These are phyloP conservation scores for Candida pseudocylindracea DNA, from an alignment of 1,139 yeast genomes.

Conservation along the genomic window DNA sequence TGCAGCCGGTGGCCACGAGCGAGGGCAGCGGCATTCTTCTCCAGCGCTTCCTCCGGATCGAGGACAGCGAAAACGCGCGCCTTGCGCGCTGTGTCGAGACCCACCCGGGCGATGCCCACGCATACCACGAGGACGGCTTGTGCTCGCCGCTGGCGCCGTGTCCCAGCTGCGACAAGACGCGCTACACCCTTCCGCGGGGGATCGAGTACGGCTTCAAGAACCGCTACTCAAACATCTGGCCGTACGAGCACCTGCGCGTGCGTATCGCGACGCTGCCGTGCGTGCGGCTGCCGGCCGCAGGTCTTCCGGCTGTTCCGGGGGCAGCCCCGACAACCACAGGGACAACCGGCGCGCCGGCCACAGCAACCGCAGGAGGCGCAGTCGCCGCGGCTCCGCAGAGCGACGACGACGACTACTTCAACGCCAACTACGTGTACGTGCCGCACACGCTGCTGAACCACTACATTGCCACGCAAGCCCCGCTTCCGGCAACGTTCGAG, in stretches of 20 bases:
- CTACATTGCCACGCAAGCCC: conserved; percentile 1
- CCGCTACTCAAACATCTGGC: conserved; percentile 6
- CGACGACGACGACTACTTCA: conserved; percentile 4
- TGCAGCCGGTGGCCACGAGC: background rate
- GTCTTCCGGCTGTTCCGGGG: too few species aligned
- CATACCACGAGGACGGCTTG: background rate
- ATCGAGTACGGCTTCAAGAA: conserved; percentile 5
- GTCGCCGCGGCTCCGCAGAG: too few species aligned
- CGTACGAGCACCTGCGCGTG: conserved; percentile 6
- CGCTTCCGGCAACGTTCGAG: background rate
- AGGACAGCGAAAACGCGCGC: conserved; percentile 1
- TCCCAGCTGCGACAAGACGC: conserved; percentile 17
- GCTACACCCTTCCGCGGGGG: conserved; percentile 5
- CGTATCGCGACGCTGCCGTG: conserved; percentile 3
- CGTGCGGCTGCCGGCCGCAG: conserved; percentile 1
- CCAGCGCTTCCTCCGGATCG: background rate
- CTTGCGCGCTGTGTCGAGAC: conserved; percentile 6
- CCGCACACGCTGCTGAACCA: conserved; percentile 2
- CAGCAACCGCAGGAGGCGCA: too few species aligned
- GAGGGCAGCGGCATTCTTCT: conserved; percentile 1
- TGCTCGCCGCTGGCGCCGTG: conserved; percentile 17
- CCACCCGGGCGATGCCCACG: background rate
- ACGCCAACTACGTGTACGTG: conserved; percentile 4
- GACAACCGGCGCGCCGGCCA: too few species aligned
- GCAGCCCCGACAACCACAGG: too few species aligned